Conservation (phyloP, 257 asterid genomes). For the Perilla frutescens region DNA sequence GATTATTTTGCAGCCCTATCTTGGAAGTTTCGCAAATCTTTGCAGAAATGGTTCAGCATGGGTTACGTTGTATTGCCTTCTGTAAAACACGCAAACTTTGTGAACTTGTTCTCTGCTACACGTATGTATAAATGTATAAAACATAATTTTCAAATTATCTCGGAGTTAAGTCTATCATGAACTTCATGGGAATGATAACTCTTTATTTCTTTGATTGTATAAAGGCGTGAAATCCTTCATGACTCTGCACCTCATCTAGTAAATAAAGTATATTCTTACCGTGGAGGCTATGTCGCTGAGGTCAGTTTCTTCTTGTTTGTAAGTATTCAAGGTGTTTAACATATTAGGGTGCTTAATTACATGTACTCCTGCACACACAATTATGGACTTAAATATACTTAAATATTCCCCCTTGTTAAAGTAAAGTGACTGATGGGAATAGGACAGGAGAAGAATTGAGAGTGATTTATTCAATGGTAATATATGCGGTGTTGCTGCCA, state of each 20-base stretch:
- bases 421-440: slow-evolving; percentile 44
- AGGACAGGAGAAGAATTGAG: slow-evolving; percentile 95
- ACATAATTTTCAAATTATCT: slow-evolving; percentile 21
- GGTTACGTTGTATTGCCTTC: slow-evolving; percentile 92
- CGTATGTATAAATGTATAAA: slow-evolving; percentile 69
- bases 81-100: slow-evolving; percentile 97
- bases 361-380: not conserved
- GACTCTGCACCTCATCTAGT: slow-evolving; percentile 73
- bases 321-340: slow-evolving; percentile 28
- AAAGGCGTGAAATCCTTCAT: slow-evolving; percentile 87
- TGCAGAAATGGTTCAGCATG: slow-evolving; percentile 97
- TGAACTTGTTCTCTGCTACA: slow-evolving; percentile 89
- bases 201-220: slow-evolving; percentile 38
- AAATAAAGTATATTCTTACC: slow-evolving; percentile 71
- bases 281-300: slow-evolving; percentile 93
- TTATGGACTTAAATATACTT: not conserved
- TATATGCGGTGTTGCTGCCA: slow-evolving; percentile 89
- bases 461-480: slow-evolving; percentile 73
- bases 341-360: not conserved
- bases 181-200: slow-evolving; percentile 29
- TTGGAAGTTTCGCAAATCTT: slow-evolving; percentile 83
- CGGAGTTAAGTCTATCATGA: slow-evolving; percentile 33
- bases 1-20: slow-evolving; percentile 75
- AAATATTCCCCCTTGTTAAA: slow-evolving; percentile 32
- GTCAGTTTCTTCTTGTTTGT: slow-evolving; percentile 50